Percentiles rank a stretch among this genome's conserved stretches.
These are phyloP conservation scores for Trichoderma endophyticum DNA, from an alignment of 2,329 filamentous ascomycete species.

Conservation along the genomic window DNA sequence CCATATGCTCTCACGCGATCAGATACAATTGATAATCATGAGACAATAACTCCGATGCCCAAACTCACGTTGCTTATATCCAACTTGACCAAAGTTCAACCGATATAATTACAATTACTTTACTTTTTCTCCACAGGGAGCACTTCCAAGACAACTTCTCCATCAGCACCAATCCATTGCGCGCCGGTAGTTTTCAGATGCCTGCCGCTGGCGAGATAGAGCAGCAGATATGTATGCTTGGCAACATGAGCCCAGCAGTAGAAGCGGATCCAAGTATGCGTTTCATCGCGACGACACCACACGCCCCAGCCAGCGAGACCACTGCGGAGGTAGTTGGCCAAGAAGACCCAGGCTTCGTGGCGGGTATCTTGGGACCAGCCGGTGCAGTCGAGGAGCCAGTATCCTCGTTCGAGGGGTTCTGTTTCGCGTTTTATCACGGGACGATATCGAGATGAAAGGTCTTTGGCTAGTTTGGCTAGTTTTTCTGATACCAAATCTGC, in stretches of 20 bases:
- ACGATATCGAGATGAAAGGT: constrained; percentile 51
- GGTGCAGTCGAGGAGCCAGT: constrained; percentile 66
- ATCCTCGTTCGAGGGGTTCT: constrained; percentile 67
- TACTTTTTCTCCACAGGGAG: constrained; percentile 25
- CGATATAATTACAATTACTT: not conserved
- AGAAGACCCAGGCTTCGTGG: constrained; percentile 57
- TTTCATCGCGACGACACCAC: constrained; percentile 48
- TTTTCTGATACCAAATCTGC: constrained; percentile 55
- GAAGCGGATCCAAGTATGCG: constrained; percentile 52
- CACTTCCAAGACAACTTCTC: constrained; percentile 48
- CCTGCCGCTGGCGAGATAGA: constrained; percentile 69
- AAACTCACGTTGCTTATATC: not conserved
- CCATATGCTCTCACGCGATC: not conserved
- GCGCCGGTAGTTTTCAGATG: constrained; percentile 55
- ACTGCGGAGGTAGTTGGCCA: constrained; percentile 57
- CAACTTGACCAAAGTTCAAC: not conserved
- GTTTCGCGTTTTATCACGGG: constrained; percentile 37
- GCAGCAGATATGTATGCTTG: constrained; percentile 68
- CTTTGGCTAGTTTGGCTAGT: constrained; percentile 49
- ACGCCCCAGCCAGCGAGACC: constrained; percentile 66
- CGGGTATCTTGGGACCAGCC: constrained; percentile 51
- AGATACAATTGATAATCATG: not conserved
- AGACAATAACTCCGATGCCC: not conserved
- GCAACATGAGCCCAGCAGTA: constrained; percentile 77
- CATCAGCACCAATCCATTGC: constrained; percentile 65